Evolutionary conservation across 805 yeast genomes (phyloP).

Genomic region (Vanderwaltozyma yarrowii): DNA sequence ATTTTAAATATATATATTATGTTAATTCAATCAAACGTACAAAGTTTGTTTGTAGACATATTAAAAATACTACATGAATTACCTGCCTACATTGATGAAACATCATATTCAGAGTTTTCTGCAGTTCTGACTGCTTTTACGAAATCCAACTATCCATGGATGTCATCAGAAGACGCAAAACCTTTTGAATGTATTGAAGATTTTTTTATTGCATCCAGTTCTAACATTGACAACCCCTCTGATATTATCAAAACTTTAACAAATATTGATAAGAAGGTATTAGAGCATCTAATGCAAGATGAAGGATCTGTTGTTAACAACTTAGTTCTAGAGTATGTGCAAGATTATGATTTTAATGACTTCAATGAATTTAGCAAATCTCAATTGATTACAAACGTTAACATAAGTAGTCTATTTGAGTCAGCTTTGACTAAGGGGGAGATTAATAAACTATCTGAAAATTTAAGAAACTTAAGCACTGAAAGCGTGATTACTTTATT

Average conservation of each 20-base stretch:
- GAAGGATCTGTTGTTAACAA: constrained; percentile 4
- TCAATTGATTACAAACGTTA: constrained; percentile 28
- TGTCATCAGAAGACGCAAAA: constrained; percentile 5
- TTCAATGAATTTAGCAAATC: constrained; percentile 20
- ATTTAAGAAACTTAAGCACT: constrained; percentile 10
- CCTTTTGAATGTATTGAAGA: constrained; percentile 12
- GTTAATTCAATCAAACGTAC: constrained; percentile 1
- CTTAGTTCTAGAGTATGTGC: constrained; percentile 16
- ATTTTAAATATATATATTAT: constrained; percentile 4
- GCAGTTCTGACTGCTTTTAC: constrained; percentile 27
- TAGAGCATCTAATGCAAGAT: constrained; percentile 10
- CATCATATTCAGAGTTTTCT: constrained; percentile 26
- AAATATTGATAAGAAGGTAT: constrained; percentile 20
- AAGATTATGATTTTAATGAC: constrained; percentile 21
- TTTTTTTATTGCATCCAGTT: constrained; percentile 13
- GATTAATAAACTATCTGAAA: constrained; percentile 13
- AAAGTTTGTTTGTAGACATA: constrained; percentile 14
- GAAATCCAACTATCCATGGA: constrained; percentile 11
- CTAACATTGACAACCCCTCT: constrained; percentile 11
- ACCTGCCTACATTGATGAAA: constrained; percentile 26
- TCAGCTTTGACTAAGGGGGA: constrained; percentile 14
- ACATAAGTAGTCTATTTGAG: constrained; percentile 28
- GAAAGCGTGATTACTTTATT: neutral
- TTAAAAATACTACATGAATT: constrained; percentile 28
- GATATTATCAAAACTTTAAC: constrained; percentile 28